phyloP scores from a whole-genome alignment of 2,329 filamentous ascomycete species.

The Exophiala sideris region DNA sequence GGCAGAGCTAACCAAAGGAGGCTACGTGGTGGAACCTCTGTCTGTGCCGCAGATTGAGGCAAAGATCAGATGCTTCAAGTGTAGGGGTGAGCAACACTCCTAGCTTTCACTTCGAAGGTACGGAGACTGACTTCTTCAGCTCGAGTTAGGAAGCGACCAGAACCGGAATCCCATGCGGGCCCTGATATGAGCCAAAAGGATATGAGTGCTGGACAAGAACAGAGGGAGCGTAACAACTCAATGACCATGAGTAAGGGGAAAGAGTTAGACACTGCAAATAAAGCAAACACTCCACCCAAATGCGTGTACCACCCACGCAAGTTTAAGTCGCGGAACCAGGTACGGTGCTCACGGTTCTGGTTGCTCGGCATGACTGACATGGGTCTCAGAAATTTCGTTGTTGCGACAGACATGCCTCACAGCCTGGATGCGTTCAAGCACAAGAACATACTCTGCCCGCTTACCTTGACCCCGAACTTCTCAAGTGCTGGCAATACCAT shows the following conservation, averaged over 20 bases:
- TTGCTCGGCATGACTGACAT: background rate
- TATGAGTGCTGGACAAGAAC: background rate
- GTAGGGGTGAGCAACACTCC: conserved; percentile 6
- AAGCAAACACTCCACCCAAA: background rate
- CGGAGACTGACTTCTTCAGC: background rate
- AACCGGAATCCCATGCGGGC: background rate
- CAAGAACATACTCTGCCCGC: conserved; percentile 1
- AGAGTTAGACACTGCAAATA: background rate
- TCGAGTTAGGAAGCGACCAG: background rate
- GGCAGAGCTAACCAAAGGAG: conserved; percentile 10
- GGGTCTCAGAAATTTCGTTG: conserved; percentile 7
- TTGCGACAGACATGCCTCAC: conserved; percentile 10
- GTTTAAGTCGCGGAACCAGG: background rate
- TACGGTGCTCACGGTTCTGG: background rate
- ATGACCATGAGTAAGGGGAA: background rate
- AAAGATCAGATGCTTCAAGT: conserved; percentile 21
- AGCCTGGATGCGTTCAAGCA: conserved; percentile 6
- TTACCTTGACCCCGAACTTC: conserved; percentile 1
- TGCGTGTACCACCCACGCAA: conserved; percentile 7
- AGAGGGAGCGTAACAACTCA: background rate
- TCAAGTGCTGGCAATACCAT: conserved; percentile 10
- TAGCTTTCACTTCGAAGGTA: background rate
- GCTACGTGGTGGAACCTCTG: conserved; percentile 22
- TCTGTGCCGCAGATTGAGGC: conserved; percentile 11
- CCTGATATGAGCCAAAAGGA: background rate